Percentiles rank a stretch among this genome's conserved stretches.
phyloP scores from a whole-genome alignment of 768 basidiomycete genomes.

The Boletus fagicola region DNA sequence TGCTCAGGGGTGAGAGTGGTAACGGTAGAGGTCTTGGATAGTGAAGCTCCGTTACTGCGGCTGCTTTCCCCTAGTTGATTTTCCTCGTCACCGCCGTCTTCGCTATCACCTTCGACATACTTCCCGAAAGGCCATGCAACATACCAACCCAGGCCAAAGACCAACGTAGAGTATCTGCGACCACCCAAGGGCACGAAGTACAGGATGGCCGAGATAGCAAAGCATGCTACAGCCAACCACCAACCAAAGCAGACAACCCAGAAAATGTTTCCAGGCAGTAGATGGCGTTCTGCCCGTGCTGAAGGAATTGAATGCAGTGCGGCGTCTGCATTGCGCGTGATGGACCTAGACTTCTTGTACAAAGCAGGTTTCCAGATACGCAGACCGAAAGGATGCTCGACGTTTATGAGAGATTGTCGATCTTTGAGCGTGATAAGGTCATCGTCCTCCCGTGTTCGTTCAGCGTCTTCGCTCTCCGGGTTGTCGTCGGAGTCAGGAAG shows the following conservation, averaged over 20 bases:
- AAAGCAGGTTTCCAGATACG: constrained; percentile 99
- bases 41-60: constrained; percentile 26
- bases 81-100: constrained; percentile 42
- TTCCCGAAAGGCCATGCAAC: constrained; percentile 98
- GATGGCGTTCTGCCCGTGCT: constrained; percentile 88
- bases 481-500: constrained; percentile 41
- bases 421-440: constrained; percentile 93
- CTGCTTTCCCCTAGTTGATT: constrained; percentile 28
- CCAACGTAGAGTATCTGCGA: constrained; percentile 74
- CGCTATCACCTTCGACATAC: constrained; percentile 85
- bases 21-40: constrained; percentile 45
- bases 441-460: constrained; percentile 45
- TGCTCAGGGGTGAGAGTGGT: constrained; percentile 37
- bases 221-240: constrained; percentile 81
- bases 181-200: constrained; percentile 79
- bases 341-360: constrained; percentile 96
- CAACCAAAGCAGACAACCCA: constrained; percentile 91
- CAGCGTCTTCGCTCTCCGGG: constrained; percentile 33
- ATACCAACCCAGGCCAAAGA: constrained; percentile 95
- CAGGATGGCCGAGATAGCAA: constrained; percentile 64
- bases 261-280: constrained; percentile 90
- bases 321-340: constrained; percentile 94
- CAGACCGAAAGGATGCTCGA: constrained; percentile 97
- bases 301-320: constrained; percentile 92
- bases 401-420: constrained; percentile 97